phyloP scores from a whole-genome alignment of 306 rosid species.

The Aeschynomene evenia region DNA sequence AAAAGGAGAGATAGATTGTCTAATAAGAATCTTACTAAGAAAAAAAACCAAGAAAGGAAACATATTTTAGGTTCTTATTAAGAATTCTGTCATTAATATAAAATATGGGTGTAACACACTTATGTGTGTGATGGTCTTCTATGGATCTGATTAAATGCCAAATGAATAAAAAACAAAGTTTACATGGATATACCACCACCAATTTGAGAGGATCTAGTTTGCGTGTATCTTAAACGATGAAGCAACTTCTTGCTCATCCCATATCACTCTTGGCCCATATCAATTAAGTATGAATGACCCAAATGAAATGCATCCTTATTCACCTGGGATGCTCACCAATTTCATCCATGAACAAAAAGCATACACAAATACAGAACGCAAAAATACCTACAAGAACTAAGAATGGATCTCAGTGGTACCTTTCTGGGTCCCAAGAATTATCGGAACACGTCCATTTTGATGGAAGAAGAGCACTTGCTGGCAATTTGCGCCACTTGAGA shows the following conservation, averaged over 20 bases:
- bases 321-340: not conserved
- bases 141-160: not conserved
- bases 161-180: not conserved
- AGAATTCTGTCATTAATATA: not conserved
- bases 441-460: slow-evolving; percentile 90
- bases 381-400: slow-evolving; percentile 18
- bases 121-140: not conserved
- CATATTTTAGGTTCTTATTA: not conserved
- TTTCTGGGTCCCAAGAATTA: slow-evolving; percentile 85
- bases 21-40: not conserved
- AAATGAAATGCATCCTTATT: slow-evolving; percentile 22
- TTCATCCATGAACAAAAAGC: not conserved
- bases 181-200: not conserved
- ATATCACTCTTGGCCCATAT: not conserved
- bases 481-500: slow-evolving; percentile 91
- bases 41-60: not conserved
- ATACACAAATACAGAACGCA: not conserved
- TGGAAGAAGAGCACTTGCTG: slow-evolving; percentile 70
- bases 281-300: not conserved
- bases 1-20: not conserved
- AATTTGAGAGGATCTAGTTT: not conserved
- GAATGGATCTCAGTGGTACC: slow-evolving; percentile 44
- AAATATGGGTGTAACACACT: not conserved
- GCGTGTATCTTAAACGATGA: not conserved
- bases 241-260: slow-evolving; percentile 9